Evolutionary conservation across 1,139 yeast genomes (phyloP).

Genomic region (Nakaseomyces kungkrabaensis): DNA sequence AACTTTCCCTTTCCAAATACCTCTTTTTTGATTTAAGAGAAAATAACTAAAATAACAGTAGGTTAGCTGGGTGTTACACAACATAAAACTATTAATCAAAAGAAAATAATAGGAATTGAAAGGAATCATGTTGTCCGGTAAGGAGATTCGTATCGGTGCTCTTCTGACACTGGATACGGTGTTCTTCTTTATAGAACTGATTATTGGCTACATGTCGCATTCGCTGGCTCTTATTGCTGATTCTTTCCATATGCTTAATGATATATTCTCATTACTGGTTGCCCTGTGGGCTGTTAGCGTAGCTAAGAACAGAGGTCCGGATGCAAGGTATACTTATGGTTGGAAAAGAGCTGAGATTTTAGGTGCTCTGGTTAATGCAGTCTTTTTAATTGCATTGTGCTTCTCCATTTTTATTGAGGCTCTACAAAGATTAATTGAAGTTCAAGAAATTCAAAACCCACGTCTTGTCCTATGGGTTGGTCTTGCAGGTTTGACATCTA

Average conservation of each 20-base stretch:
- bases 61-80: no score
- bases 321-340: slow-evolving; percentile 84
- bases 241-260: slow-evolving; percentile 95
- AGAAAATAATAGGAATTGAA: neutral
- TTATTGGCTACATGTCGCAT: slow-evolving; percentile 79
- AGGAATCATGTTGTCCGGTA: slow-evolving; percentile 30
- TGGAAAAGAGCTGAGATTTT: slow-evolving; percentile 95
- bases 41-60: no score
- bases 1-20: no score
- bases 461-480: slow-evolving; percentile 76
- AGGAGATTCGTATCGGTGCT: slow-evolving; percentile 66
- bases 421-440: slow-evolving; percentile 74
- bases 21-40: no score
- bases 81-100: no score
- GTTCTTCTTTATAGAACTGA: slow-evolving; percentile 79
- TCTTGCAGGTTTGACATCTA: slow-evolving; percentile 68
- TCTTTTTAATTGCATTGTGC: slow-evolving; percentile 82
- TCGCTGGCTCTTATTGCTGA: slow-evolving; percentile 91
- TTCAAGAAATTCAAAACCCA: slow-evolving; percentile 72
- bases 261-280: slow-evolving; percentile 76
- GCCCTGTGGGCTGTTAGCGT: slow-evolving; percentile 96
- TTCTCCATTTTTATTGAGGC: slow-evolving; percentile 90
- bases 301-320: slow-evolving; percentile 73
- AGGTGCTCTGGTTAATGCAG: slow-evolving; percentile 91
- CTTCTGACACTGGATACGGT: slow-evolving; percentile 67